These are phyloP conservation scores for Sphaerobolus stellatus DNA, from an alignment of 1,284 basidiomycete species.

Conservation along the genomic window DNA sequence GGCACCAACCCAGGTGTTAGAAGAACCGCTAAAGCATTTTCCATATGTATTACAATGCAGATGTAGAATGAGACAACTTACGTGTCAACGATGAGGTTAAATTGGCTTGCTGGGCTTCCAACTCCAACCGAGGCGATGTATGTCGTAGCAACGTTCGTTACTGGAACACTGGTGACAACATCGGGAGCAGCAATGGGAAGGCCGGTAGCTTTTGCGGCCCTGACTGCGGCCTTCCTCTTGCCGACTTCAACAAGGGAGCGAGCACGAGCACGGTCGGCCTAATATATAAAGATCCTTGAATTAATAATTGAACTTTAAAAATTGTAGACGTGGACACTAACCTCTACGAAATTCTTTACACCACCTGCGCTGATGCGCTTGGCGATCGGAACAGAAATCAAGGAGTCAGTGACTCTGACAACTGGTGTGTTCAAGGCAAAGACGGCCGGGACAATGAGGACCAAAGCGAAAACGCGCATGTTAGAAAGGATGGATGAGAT, in stretches of 20 bases:
- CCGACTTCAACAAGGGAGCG: background rate
- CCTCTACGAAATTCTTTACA: background rate
- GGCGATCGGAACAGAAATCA: background rate
- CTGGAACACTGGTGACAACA: conserved; percentile 3
- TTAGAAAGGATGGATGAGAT: no score
- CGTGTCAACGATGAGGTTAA: background rate
- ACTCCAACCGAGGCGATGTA: background rate
- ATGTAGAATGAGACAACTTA: background rate
- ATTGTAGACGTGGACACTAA: background rate
- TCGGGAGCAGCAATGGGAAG: background rate
- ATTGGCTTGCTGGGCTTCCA: background rate
- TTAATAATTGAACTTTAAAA: background rate
- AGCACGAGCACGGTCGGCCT: conserved; percentile 2
- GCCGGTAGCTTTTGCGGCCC: background rate
- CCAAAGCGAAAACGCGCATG: conserved; percentile 2
- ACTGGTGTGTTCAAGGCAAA: background rate
- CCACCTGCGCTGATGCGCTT: background rate
- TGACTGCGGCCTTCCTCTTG: conserved; percentile 5
- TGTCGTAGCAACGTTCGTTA: background rate
- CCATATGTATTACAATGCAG: background rate
- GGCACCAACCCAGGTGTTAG: conserved; percentile 56
- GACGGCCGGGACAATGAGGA: background rate
- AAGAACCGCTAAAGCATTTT: conserved; percentile 17
- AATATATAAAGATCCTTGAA: background rate
- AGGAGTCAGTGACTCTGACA: background rate